A percentile compares a stretch with the other conserved stretches of the same genome.
These are phyloP conservation scores for Phytophthora ramorum DNA, from an alignment of 352 stramenopile species.

Conservation along the genomic window DNA sequence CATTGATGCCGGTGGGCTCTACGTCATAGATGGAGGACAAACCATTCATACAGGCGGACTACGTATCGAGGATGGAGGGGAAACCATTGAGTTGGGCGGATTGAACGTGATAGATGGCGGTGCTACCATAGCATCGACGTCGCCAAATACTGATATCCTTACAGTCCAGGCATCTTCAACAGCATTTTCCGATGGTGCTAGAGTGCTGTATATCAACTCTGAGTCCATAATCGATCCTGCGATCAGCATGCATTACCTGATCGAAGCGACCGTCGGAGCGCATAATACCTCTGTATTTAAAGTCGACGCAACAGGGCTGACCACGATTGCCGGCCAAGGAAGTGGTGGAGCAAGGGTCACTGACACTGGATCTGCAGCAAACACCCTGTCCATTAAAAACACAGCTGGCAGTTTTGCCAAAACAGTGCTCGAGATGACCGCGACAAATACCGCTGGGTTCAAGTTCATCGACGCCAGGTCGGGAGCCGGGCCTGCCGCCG, in stretches of 20 bases:
- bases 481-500: no score
- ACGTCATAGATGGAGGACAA: constrained; percentile 38
- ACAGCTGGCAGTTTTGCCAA: not conserved
- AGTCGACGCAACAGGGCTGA: constrained; percentile 6
- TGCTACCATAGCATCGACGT: constrained; percentile 29
- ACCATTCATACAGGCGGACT: constrained; percentile 55
- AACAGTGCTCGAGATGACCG: no score
- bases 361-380: not conserved
- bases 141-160: constrained; percentile 20
- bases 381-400: constrained; percentile 14
- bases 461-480: no score
- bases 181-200: constrained; percentile 29
- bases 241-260: constrained; percentile 25
- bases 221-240: constrained; percentile 20
- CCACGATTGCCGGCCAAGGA: constrained; percentile 20
- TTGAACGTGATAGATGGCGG: constrained; percentile 49
- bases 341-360: constrained; percentile 17
- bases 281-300: constrained; percentile 9
- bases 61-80: constrained; percentile 40
- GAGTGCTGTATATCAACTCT: constrained; percentile 27
- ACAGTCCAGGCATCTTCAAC: constrained; percentile 30
- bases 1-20: constrained; percentile 49
- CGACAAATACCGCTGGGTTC: no score
- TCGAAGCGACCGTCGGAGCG: constrained; percentile 20
- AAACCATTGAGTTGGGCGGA: constrained; percentile 42